Base-by-base conservation (phyloP, 108 stramenopile genomes). In the Cyclotella choctawhatcheeana region DNA sequence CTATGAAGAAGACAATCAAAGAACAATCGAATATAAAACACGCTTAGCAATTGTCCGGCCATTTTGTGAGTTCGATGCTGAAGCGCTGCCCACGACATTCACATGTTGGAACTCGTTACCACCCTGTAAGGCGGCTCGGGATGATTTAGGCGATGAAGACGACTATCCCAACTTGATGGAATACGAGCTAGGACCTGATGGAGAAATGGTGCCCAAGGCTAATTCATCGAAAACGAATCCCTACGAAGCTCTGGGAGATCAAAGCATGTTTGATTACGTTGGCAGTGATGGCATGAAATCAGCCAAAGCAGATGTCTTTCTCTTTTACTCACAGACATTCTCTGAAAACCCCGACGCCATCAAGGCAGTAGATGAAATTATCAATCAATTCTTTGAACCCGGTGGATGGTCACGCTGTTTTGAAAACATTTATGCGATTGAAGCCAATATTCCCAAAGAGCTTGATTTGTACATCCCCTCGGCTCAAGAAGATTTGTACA, bases 291-390 rank as follows among this genome's bases (percentile, higher is more conserved):
- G 76, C 27, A 77, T 86, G 79, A 77, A 81, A 60, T 40, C 58
- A 3, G 81, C 81, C 43, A 78, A 68, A 26, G 85, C 85, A 8
- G 87, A 91, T 44, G 81, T 91, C 20, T 87, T 88, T 54, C 74
- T 91, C 54, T 85, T 88, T 64, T 91, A 86, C 62, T 83, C 81
- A 1, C 88, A 86, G 61, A 86, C 88, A 12, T 83, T 84, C 61
- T 74, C 81, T 2, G 86, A 87, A 34, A 76, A 84, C 58, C 72
- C 81, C 10, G 81, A 76, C 25, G 81, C 86, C 27, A 86, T 87
- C 65, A 65, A 82, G 48, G 66, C 84, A 25, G 86, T 91, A 12
- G 86, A 86, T 44, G 48, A 59, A 3, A 88, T 87, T 55, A 79
- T 86, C 35, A 77, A 82, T 64, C 81, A 86, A 51, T 87, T 87